Conservation (phyloP, 176 grass and related monocot species). For the Triticum monococcum region DNA sequence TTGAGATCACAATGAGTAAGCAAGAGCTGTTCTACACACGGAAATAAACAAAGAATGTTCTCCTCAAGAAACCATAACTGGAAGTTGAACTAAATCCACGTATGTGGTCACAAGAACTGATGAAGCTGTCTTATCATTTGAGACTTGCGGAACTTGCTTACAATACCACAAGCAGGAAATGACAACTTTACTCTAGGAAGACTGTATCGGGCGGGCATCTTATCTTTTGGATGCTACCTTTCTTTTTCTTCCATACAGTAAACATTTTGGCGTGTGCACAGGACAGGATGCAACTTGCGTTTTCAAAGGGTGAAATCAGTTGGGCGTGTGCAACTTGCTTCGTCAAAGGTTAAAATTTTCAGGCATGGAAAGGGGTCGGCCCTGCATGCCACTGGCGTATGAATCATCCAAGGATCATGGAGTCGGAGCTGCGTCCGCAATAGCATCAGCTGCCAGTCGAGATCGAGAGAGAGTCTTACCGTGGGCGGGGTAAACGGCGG, state of each 20-base stretch:
- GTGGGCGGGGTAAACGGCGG: not conserved
- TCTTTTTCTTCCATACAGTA: slow-evolving; percentile 55
- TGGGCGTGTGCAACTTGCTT: too few species aligned
- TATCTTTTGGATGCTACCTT: slow-evolving; percentile 49
- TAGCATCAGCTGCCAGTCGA: not conserved
- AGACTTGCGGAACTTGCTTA: slow-evolving; percentile 45
- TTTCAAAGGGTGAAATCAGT: too few species aligned
- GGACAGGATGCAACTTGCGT: not conserved
- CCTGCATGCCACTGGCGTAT: not conserved
- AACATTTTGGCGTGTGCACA: not conserved
- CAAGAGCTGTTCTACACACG: not conserved
- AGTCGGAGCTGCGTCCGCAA: not conserved
- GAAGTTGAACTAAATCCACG: not conserved
- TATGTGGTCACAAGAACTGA: not conserved
- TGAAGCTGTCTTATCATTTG: slow-evolving; percentile 39
- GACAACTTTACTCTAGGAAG: slow-evolving; percentile 58
- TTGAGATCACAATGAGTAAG: not conserved
- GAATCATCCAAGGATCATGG: not conserved
- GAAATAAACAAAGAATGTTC: slow-evolving; percentile 1
- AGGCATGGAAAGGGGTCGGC: not conserved
- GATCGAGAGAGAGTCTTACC: not conserved
- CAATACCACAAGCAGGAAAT: slow-evolving; percentile 57
- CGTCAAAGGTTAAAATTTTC: too few species aligned
- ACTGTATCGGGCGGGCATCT: slow-evolving; percentile 54
- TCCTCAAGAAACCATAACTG: not conserved